Percentiles rank a stretch among this genome's conserved stretches.
phyloP scores from a whole-genome alignment of 106 monocot genomes.

The Amphibolis antarctica region DNA sequence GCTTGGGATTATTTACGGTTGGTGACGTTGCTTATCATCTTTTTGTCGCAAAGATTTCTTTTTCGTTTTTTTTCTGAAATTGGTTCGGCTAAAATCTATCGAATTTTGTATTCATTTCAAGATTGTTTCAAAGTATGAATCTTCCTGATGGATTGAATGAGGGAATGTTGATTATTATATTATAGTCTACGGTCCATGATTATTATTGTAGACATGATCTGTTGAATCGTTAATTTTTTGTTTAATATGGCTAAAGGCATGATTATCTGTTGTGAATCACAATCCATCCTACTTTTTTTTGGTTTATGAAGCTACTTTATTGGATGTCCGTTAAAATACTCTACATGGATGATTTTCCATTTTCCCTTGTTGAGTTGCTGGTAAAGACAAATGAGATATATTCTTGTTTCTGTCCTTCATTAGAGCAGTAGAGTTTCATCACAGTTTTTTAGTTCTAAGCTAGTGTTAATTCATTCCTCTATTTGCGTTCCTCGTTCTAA shows the following conservation, averaged over 20 bases:
- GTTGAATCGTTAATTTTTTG: neutral
- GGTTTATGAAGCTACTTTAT: neutral
- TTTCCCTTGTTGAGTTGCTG: too few relatives aligned
- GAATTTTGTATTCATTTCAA: too few relatives aligned
- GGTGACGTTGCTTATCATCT: neutral
- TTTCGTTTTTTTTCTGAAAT: neutral
- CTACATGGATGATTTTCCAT: neutral
- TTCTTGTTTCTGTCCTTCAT: too few relatives aligned
- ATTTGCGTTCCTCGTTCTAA: neutral
- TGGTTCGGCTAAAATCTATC: neutral
- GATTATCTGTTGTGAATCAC: neutral
- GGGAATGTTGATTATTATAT: neutral
- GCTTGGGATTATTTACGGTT: conserved; percentile 68
- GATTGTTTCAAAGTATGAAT: too few relatives aligned
- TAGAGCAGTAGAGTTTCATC: too few relatives aligned
- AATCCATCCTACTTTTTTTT: neutral
- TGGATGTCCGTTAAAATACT: neutral
- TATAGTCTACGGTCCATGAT: neutral
- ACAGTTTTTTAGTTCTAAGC: too few relatives aligned
- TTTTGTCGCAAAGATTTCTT: neutral
- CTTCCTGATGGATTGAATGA: too few relatives aligned
- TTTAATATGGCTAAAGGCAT: neutral
- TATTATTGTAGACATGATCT: neutral
- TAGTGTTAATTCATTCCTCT: neutral
- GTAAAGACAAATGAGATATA: too few relatives aligned